Evolutionary conservation across 768 basidiomycete genomes (phyloP), one percentile per base, ranked within the genome.

Genomic region (Pleurotus djamor): DNA sequence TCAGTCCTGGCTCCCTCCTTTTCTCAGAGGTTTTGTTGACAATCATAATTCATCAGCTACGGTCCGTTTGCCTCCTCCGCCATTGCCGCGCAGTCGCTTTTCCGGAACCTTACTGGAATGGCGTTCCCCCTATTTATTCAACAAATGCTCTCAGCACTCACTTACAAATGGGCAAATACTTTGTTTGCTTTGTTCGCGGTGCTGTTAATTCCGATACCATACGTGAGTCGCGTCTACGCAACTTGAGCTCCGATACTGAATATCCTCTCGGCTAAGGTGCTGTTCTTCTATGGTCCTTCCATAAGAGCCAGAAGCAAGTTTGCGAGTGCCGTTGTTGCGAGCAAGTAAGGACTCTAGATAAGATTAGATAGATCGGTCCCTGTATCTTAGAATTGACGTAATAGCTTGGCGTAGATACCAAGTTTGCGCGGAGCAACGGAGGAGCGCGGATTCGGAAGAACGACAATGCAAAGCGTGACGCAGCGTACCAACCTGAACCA

Each of bases 121-220:
- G 76, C 74, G 9, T 89, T 90, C 69, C 83, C 88, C 0, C 76
- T 90, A 7, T 89, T 89, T 70, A 83, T 84, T 6, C 69, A 75
- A 14, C 80, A 76, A 52, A 86, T 89, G 84, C 87, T 83, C 68
- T 66, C 69, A 2, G 72, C 68, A 0, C 75, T 91, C 35, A 80
- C 76, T 13, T 85, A 83, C 59, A 79, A 77, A 61, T 88, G 87
- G 82, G 84, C 85, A 1, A 82, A 80, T 61, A 84, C 81, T 9
- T 71, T 86, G 0, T 83, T 85, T 63, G 83, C 77, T 0, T 76
- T 76, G 33, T 69, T 89, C 35, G 83, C 83, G 4, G 66, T 74
- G 16, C 47, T 81, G 2, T 77, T 89, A 73, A 74, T 84, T n/a
- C 80, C 83, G 0, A 84, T 90, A 56, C 85, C 85, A 9, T 84